A percentile compares a stretch with the other conserved stretches of the same genome.
Evolutionary conservation across 768 basidiomycete genomes (phyloP).

Genomic region (Suillus cothurnatus): DNA sequence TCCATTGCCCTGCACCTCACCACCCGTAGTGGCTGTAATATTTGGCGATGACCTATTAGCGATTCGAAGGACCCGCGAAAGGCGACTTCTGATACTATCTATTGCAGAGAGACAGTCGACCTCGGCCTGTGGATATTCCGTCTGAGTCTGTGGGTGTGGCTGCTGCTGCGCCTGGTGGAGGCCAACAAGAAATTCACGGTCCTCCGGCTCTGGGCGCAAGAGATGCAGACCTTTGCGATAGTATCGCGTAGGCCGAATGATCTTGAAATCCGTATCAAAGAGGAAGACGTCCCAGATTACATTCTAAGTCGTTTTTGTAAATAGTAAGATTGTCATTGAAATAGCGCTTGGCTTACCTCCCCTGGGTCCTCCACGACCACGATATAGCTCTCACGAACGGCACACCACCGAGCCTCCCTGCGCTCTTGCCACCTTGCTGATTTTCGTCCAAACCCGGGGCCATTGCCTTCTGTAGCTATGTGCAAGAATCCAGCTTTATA

Average conservation of each 20-base stretch:
- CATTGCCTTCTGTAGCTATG: conserved; percentile 54
- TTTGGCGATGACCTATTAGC: conserved; percentile 24
- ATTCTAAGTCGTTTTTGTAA: conserved; percentile 45
- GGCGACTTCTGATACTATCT: conserved; percentile 48
- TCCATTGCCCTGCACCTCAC: conserved; percentile 8
- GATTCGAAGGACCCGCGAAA: conserved; percentile 49
- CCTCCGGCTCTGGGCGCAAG: conserved; percentile 43
- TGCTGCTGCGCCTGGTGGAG: conserved; percentile 20
- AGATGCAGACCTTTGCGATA: conserved; percentile 85
- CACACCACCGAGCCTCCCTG: conserved; percentile 83
- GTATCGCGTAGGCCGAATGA: conserved; percentile 87
- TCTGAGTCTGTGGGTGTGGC: conserved; percentile 18
- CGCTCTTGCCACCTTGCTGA: conserved; percentile 58
- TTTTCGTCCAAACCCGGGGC: conserved; percentile 64
- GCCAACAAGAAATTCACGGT: conserved; percentile 25
- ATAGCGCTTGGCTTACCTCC: conserved; percentile 52
- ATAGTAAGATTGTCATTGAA: background rate
- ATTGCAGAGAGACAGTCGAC: conserved; percentile 43
- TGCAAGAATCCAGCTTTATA: conserved; percentile 88
- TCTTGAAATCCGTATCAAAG: conserved; percentile 84
- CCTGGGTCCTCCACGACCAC: conserved; percentile 87
- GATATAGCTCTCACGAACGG: conserved; percentile 89
- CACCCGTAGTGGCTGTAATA: conserved; percentile 9
- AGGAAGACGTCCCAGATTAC: conserved; percentile 93
- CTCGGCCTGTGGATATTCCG: conserved; percentile 23